Conservation (phyloP, 352 stramenopile genomes). For the Lagenidium sp. region DNA sequence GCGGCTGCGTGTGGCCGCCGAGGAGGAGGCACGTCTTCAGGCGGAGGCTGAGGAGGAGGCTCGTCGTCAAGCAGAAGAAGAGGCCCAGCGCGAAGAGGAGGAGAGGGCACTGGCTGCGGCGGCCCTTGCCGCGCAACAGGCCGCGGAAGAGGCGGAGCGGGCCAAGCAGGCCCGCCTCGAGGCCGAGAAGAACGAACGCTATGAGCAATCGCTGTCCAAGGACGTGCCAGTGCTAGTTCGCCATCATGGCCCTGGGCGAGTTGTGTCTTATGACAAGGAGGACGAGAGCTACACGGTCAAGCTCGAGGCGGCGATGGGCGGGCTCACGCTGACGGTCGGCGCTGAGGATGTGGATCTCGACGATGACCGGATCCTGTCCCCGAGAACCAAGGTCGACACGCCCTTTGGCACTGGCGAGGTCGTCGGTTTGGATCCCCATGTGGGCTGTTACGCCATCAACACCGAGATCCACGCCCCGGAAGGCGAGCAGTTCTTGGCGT, state of each 20-base stretch:
- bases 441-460: slow-evolving; percentile 86
- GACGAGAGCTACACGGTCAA: slow-evolving; percentile 65
- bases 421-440: slow-evolving; percentile 74
- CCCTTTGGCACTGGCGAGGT: slow-evolving; percentile 78
- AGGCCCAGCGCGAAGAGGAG: slow-evolving; percentile 13
- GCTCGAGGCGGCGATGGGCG: slow-evolving; percentile 54
- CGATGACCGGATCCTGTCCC: slow-evolving; percentile 79
- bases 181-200: slow-evolving; percentile 69
- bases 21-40: slow-evolving; percentile 5
- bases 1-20: slow-evolving; percentile 8
- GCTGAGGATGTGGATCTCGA: slow-evolving; percentile 67
- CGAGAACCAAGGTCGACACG: slow-evolving; percentile 76
- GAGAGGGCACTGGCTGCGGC: slow-evolving; percentile 39
- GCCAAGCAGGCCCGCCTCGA: slow-evolving; percentile 35
- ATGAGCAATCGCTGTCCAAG: slow-evolving; percentile 80
- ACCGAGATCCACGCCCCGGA: slow-evolving; percentile 69
- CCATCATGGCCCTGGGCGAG: slow-evolving; percentile 52
- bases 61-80: slow-evolving; percentile 8
- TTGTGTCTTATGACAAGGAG: slow-evolving; percentile 78
- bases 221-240: slow-evolving; percentile 80
- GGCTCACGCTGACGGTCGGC: slow-evolving; percentile 63
- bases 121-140: slow-evolving; percentile 25
- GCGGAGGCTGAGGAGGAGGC: slow-evolving; percentile 10
- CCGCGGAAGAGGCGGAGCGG: slow-evolving; percentile 37
- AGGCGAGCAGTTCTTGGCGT: slow-evolving; percentile 74